Evolutionary conservation across 768 basidiomycete species (phyloP).

Genomic region (Lactifluus hygrophoroides): DNA sequence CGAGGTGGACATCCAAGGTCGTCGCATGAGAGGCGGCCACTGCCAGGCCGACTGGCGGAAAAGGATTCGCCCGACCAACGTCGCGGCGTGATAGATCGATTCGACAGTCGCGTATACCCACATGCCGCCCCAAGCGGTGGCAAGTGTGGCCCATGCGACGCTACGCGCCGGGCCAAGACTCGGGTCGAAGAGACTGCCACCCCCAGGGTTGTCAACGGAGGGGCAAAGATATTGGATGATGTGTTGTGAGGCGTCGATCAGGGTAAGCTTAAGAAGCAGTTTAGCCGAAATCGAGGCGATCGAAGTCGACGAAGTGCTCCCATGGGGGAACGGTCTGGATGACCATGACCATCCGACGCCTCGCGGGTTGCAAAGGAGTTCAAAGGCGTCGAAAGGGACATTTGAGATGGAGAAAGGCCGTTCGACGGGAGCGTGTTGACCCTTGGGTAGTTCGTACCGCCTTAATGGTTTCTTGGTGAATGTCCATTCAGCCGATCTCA

Average conservation of each 20-base stretch:
- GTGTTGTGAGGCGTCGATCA: not conserved
- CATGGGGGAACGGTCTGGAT: not conserved
- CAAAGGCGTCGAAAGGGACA: constrained; percentile 7
- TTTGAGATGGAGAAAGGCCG: not conserved
- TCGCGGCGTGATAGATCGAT: not conserved
- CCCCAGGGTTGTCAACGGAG: not conserved
- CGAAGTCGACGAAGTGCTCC: not conserved
- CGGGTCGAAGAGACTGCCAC: constrained; percentile 2
- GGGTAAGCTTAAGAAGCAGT: not conserved
- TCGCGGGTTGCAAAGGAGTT: constrained; percentile 4
- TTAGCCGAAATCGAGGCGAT: not conserved
- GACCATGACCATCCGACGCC: constrained; percentile 18
- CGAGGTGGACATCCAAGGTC: too few relatives aligned
- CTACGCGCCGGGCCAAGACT: not conserved
- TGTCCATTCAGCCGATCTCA: too few relatives aligned
- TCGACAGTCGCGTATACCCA: too few relatives aligned
- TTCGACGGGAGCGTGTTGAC: too few relatives aligned
- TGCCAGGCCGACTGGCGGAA: too few relatives aligned
- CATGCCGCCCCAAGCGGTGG: not conserved
- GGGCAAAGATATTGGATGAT: constrained; percentile 2
- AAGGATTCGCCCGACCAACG: not conserved
- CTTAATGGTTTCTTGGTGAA: too few relatives aligned
- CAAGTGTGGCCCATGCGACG: not conserved
- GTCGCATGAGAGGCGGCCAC: too few relatives aligned
- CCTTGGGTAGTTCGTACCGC: too few relatives aligned